phyloP scores from a whole-genome alignment of 805 yeast species.

The Naumovozyma baii region DNA sequence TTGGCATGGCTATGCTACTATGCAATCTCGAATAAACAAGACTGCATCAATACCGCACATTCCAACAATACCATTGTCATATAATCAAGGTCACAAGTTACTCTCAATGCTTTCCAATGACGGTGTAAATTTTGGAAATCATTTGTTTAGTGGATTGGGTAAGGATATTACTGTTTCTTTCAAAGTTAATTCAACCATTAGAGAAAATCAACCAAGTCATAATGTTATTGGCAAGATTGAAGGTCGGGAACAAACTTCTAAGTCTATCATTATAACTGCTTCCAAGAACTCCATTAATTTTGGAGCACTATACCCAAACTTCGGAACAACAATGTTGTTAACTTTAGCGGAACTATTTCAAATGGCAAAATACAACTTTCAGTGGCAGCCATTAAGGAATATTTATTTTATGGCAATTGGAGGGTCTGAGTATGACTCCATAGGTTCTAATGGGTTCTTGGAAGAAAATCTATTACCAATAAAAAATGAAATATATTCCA shows the following conservation, averaged over 20 bases:
- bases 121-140: conserved; percentile 19
- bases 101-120: conserved; percentile 22
- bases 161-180: conserved; percentile 21
- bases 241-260: conserved; percentile 71
- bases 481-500: conserved; percentile 52
- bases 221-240: conserved; percentile 67
- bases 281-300: conserved; percentile 65
- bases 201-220: conserved; percentile 59
- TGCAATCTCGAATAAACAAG: conserved; percentile 35
- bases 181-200: conserved; percentile 34
- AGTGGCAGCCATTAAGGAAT: conserved; percentile 79
- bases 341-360: conserved; percentile 65
- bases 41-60: conserved; percentile 54
- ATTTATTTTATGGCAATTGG: conserved; percentile 80
- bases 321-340: conserved; percentile 65
- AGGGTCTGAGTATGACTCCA: conserved; percentile 67
- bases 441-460: conserved; percentile 76
- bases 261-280: conserved; percentile 72
- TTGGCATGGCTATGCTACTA: conserved; percentile 39
- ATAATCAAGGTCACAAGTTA: conserved; percentile 50
- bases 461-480: conserved; percentile 47
- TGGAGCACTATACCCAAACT: conserved; percentile 65
- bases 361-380: conserved; percentile 47
- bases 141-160: conserved; percentile 14
- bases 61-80: conserved; percentile 70